phyloP scores from a whole-genome alignment of 768 basidiomycete species.

The Dictyophora rubrovolvata region DNA sequence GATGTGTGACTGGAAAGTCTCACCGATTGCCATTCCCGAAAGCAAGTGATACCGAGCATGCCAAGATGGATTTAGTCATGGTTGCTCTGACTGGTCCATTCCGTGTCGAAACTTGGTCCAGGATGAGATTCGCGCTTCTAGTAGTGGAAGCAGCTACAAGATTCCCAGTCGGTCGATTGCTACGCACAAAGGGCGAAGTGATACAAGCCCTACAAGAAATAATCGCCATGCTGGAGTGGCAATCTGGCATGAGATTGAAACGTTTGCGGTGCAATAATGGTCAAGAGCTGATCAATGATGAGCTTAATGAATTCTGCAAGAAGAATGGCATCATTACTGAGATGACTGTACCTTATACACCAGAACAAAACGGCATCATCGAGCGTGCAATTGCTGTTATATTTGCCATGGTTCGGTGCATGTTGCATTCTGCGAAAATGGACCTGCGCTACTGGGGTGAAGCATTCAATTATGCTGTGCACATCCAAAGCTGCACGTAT shows the following conservation, averaged over 20 bases:
- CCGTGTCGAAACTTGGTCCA: too few relatives aligned
- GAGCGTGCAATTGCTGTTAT: neutral
- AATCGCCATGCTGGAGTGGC: too few relatives aligned
- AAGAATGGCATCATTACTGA: neutral
- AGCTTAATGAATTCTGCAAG: conserved; percentile 4
- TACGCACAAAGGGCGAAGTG: too few relatives aligned
- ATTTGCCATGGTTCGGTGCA: neutral
- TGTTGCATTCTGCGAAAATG: neutral
- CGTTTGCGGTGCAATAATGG: conserved; percentile 18
- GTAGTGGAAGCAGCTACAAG: too few relatives aligned
- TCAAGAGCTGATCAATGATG: conserved; percentile 15
- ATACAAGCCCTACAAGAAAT: too few relatives aligned
- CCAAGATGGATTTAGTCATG: too few relatives aligned
- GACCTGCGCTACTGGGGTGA: conserved; percentile 11
- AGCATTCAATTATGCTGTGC: conserved; percentile 11
- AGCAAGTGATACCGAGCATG: too few relatives aligned
- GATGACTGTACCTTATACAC: neutral
- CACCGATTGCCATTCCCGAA: too few relatives aligned
- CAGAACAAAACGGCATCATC: neutral
- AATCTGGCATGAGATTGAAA: conserved; percentile 11
- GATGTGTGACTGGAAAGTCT: too few relatives aligned
- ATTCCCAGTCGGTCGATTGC: too few relatives aligned
- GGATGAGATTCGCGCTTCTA: too few relatives aligned
- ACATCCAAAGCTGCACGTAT: conserved; percentile 13
- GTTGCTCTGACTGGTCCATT: too few relatives aligned